Evolutionary conservation across 257 asterid genomes (phyloP), one percentile per base, ranked within the genome.

Genomic region (Eucommia ulmoides): DNA sequence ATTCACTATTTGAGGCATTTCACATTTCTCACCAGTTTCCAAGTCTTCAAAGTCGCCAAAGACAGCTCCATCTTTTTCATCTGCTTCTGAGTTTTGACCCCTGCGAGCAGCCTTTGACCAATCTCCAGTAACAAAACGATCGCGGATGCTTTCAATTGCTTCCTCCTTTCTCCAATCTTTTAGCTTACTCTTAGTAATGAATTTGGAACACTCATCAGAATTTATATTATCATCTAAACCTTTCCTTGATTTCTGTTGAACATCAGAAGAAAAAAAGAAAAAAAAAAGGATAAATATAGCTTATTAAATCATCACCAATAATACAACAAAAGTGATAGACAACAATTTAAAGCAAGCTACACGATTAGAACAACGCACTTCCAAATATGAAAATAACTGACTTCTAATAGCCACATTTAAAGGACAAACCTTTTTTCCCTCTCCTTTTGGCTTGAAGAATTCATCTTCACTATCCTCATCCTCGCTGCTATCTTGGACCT

Each of bases 11-110:
- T 44, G 57, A 50, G 53, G 59, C 33, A 69, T 64, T 73, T 70
- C 77, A 67, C 58, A 74, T 70, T 73, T 83, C 64, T 80, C 70
- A 59, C 96, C 99, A 7, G 95, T 83, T 79, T 91, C 98, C 74
- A 91, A 55, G 72, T 91, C 99, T 73, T 86, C 96, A 69, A 91
- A 86, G 44, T 83, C 95, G 54, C 92, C 99, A 65, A 74, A 68
- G 46, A 68, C 77, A 41, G 51, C 70, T 46, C 65, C 88, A 41
- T 63, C 78, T 22, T 73, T 81, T 3, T 56, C 74, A 23, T 67
- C 80, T 56, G 45, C 84, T 23, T 59, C 74, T 8, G 73, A 46
- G 49, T 53, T 61, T 61, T 66, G 63, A 59, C 86, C 89, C 68
- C 93, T 71, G 54, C 59, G 59, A 56, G 93, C 82, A 22, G 88